Evolutionary conservation across 805 yeast genomes (phyloP), one percentile per base, ranked within the genome.

Genomic region (Metschnikowia baotianmanensis): DNA sequence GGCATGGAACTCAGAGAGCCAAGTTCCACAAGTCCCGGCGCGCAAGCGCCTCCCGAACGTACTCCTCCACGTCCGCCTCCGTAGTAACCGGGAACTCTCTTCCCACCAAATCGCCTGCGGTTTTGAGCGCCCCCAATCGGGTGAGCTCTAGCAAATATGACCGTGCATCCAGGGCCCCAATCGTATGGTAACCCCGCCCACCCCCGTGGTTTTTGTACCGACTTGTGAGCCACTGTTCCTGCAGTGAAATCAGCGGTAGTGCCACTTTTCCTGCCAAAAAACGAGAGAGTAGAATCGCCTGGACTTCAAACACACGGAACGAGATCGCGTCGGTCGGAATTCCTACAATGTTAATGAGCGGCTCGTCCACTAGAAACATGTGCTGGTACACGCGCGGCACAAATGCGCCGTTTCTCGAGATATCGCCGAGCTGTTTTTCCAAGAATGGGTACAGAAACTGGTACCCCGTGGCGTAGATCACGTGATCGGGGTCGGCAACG

Each of bases 381-480:
- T 83, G 91, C 47, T 75, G 72, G 69, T 80, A 84, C 9, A 81
- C 51, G 16, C 77, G 74, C 30, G 66, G 62, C 11, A 74, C 55
- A 30, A 62, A 61, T 16, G 47, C 46, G 5, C 78, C 77, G 40
- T 64, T 57, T 13, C 38, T 28, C 10, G 65, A 55, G 23, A 61
- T 42, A 35, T 71, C 69, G 8, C 79, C 69, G 25, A 76, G 68
- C 11, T 53, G 56, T 1, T 83, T 50, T 13, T 50, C 39, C 36
- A 86, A 58, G 50, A 77, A 83, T 16, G 95, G 93, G 41, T 77
- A 68, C 26, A 78, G 73, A 53, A 80, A 80, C 33, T 78, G 65
- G 58, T 84, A 86, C 1, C 95, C 95, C 0, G 95, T 86, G 36
- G 86, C 84, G 57, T 80, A 83, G 8, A 86, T 64, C 8, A 86